Base-by-base conservation (phyloP, 495 filamentous ascomycete genomes). In the Evernia prunastri region DNA sequence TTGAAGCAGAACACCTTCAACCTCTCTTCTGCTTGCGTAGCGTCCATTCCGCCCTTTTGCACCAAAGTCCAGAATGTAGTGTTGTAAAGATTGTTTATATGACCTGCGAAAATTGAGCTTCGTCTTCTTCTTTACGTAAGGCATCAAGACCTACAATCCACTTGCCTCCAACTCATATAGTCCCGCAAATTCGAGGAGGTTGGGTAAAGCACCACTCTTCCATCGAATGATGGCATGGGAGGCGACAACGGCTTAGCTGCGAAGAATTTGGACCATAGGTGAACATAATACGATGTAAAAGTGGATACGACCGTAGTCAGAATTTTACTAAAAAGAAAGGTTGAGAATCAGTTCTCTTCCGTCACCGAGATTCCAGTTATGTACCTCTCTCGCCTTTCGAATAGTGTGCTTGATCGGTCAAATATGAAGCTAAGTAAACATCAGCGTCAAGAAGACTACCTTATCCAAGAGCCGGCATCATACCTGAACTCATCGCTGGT, bases 31-130 rank as follows among this genome's bases (percentile, higher is more conserved):
- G 94, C 94, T 68, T 90, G 86, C 25, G 82, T 86, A 12, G 81
- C 80, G 56, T 82, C 84, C 79, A 94, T 82, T 0, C 87, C 89
- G 0, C 91, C 92, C 49, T 84, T 77, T 59, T 87, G 82, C 31
- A 97, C 87, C 70, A 97, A 79, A 0, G 87, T 80, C 94, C 94
- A 97, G 72, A 97, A 97, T 0, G 91, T 92, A 1, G 94, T 98
- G 70, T 98, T 98, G 74, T 96, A 97, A 20, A 97, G 80, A 71
- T 98, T 98, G 74, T 98, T 98, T 68, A 98, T 93, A 73, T 98
- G 94, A 71, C 90, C 90, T 92, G 64, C 2, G 15, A 4, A 8
- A n/a, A 0, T 65, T 33, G 39, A 47, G 31, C 56, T 15, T 35
- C 10, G 7, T 5, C 17, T 4, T 20, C 40, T 6, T 3, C 13